Conservation (phyloP, 2,329 filamentous ascomycete species). For the Mariannaea elegans region DNA sequence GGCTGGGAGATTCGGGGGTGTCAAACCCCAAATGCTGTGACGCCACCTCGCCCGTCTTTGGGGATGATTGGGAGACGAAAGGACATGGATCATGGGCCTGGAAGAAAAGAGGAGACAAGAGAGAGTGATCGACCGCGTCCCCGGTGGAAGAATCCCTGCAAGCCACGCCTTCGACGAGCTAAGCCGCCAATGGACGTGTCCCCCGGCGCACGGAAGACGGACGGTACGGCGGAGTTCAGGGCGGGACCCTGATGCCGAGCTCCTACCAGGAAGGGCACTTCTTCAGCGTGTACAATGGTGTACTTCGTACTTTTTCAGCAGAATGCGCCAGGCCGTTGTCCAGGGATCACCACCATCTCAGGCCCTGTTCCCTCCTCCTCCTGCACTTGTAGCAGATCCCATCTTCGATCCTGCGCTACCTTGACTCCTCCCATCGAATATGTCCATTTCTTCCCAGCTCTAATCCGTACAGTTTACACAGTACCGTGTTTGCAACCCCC, state of each 20-base stretch:
- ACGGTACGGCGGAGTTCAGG: neutral
- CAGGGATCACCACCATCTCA: conserved; percentile 14
- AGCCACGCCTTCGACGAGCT: conserved; percentile 21
- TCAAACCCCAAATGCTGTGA: neutral
- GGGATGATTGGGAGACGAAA: neutral
- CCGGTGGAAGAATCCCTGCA: conserved; percentile 29
- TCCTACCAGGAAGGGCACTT: neutral
- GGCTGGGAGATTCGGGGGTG: too few species aligned
- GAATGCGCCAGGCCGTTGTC: neutral
- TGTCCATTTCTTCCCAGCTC: neutral
- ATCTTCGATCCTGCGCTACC: conserved; percentile 27
- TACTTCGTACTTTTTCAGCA: neutral
- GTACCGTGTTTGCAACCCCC: neutral
- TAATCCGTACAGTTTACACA: neutral
- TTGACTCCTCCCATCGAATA: too few species aligned
- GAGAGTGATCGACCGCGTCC: conserved; percentile 33
- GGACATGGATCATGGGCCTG: neutral
- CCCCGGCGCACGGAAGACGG: conserved; percentile 2
- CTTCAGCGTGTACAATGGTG: neutral
- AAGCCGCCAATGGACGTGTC: neutral
- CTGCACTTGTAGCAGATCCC: conserved; percentile 27
- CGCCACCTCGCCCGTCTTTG: neutral
- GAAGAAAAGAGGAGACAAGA: neutral
- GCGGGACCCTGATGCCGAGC: neutral
- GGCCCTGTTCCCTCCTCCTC: conserved; percentile 12